A percentile compares a stretch with the other conserved stretches of the same genome.
phyloP scores from a whole-genome alignment of 1,284 basidiomycete species.

The Coniophora puteana region DNA sequence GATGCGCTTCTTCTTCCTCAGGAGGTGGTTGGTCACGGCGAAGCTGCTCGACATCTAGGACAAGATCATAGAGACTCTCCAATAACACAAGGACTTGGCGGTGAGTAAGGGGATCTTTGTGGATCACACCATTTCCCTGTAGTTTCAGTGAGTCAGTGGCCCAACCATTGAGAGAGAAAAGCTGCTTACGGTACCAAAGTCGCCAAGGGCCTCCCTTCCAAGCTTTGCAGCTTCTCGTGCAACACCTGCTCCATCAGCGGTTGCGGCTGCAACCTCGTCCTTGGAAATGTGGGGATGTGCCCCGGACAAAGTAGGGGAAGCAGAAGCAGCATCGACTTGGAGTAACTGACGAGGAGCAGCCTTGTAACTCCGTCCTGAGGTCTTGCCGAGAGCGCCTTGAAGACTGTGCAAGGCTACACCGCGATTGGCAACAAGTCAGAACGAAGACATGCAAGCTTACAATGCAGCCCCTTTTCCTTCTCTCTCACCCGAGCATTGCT shows the following conservation, averaged over 20 bases:
- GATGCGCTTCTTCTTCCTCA: slow-evolving; percentile 52
- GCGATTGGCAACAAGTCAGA: neutral
- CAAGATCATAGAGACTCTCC: slow-evolving; percentile 85
- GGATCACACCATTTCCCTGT: slow-evolving; percentile 56
- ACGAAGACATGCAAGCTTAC: slow-evolving; percentile 36
- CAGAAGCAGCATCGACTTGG: slow-evolving; percentile 68
- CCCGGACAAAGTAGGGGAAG: slow-evolving; percentile 49
- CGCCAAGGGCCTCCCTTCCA: slow-evolving; percentile 63
- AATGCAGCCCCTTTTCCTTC: slow-evolving; percentile 72
- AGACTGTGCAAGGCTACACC: slow-evolving; percentile 67
- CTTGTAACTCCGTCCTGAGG: slow-evolving; percentile 88
- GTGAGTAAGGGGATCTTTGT: slow-evolving; percentile 71
- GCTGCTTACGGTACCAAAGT: slow-evolving; percentile 44
- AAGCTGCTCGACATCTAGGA: slow-evolving; percentile 85
- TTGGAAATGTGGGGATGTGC: slow-evolving; percentile 57
- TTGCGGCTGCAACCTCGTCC: slow-evolving; percentile 33
- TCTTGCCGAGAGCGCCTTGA: slow-evolving; percentile 95
- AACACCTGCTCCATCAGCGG: slow-evolving; percentile 41
- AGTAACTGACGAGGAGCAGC: slow-evolving; percentile 95
- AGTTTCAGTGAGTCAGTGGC: slow-evolving; percentile 4
- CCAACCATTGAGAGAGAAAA: slow-evolving; percentile 1
- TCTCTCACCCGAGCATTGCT: slow-evolving; percentile 87
- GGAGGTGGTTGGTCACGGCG: slow-evolving; percentile 72
- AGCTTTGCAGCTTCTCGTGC: slow-evolving; percentile 70
- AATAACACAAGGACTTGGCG: slow-evolving; percentile 79